Conservation (phyloP, 352 stramenopile species). For the Saprolegnia parasitica region DNA sequence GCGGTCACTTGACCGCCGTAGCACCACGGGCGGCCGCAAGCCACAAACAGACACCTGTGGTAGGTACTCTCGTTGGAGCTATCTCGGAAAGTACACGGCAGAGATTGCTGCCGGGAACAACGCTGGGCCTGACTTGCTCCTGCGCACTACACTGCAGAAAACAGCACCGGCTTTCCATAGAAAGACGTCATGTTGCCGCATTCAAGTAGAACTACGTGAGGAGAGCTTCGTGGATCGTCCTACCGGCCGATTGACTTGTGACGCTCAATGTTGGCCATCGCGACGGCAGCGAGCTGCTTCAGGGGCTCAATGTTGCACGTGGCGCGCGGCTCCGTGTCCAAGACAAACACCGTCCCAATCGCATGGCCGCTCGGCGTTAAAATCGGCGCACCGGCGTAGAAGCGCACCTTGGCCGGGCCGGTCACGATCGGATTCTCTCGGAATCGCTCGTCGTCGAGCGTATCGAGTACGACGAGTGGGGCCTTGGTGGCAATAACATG, state of each 20-base stretch:
- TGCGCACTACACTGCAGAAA: too few species aligned
- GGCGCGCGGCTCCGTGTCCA: conserved; percentile 4
- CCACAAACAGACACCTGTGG: too few species aligned
- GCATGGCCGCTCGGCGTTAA: background rate
- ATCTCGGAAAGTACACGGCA: too few species aligned
- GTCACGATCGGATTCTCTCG: conserved; percentile 47
- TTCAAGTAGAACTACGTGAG: too few species aligned
- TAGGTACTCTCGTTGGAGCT: too few species aligned
- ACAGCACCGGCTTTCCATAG: too few species aligned
- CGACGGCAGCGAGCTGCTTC: background rate
- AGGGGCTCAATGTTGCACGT: conserved; percentile 1
- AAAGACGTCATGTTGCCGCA: too few species aligned
- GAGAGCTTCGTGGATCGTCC: too few species aligned
- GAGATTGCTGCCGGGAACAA: too few species aligned
- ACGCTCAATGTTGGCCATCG: conserved; percentile 4
- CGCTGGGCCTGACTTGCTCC: too few species aligned
- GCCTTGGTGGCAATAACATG: background rate
- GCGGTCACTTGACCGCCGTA: too few species aligned
- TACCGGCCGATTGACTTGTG: background rate
- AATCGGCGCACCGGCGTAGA: conserved; percentile 59
- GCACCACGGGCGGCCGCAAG: too few species aligned
- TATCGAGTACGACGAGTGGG: conserved; percentile 43
- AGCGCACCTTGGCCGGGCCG: conserved; percentile 54
- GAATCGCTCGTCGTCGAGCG: conserved; percentile 53
- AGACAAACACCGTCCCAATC: conserved; percentile 20